These are phyloP conservation scores for Sesbania bispinosa DNA, from an alignment of 306 rosid species.

Conservation along the genomic window DNA sequence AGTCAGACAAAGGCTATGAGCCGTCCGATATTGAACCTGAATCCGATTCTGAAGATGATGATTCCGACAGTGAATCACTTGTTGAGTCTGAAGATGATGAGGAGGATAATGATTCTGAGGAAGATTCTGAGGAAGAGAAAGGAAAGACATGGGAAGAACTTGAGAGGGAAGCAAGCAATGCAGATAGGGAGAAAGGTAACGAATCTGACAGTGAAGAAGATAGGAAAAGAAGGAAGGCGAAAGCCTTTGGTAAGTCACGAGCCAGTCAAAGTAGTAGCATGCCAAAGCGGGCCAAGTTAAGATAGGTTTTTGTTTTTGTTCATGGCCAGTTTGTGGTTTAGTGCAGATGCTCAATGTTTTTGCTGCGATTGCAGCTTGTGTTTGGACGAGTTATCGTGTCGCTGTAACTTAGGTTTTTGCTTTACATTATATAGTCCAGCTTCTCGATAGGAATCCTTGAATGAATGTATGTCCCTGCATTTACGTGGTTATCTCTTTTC, in stretches of 20 bases:
- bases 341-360: not conserved
- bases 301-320: slow-evolving; percentile 33
- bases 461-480: not conserved
- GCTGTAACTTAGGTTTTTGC: not conserved
- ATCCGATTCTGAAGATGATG: slow-evolving; percentile 75
- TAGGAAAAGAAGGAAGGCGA: slow-evolving; percentile 69
- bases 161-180: no score
- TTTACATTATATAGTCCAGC: not conserved
- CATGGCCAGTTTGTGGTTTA: not conserved
- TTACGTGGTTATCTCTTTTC: not conserved
- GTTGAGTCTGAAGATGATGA: slow-evolving; percentile 69
- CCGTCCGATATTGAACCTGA: slow-evolving; percentile 81
- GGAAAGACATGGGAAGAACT: slow-evolving; percentile 84
- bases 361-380: not conserved
- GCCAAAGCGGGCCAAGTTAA: slow-evolving; percentile 53
- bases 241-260: no score
- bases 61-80: slow-evolving; percentile 69
- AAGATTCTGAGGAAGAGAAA: slow-evolving; percentile 39
- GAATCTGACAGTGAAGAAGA: slow-evolving; percentile 90
- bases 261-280: no score
- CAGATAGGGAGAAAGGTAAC: slow-evolving; percentile 74
- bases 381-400: not conserved
- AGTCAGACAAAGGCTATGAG: slow-evolving; percentile 78
- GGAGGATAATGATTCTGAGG: no score
- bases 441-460: not conserved